Conservation (phyloP, 257 asterid species). For the Coffea eugenioides region DNA sequence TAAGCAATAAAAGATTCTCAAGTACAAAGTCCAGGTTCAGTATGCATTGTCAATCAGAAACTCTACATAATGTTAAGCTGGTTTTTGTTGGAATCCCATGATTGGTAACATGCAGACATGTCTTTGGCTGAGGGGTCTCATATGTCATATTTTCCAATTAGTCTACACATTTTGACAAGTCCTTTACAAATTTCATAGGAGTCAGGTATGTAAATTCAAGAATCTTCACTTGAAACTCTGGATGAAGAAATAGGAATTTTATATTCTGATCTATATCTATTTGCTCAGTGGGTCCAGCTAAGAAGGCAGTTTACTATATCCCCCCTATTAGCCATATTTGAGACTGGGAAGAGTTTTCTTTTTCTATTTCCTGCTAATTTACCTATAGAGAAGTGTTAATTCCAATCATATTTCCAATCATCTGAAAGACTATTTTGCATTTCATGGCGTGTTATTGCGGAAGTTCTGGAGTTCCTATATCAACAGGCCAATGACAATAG, state of each 20-base stretch:
- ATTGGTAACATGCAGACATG: not conserved
- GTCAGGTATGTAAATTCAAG: not conserved
- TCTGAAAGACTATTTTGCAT: slow-evolving; percentile 12
- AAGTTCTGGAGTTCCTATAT: slow-evolving; percentile 81
- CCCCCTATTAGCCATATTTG: not conserved
- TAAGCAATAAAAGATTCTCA: not conserved
- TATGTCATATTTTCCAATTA: not conserved
- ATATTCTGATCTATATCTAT: too few species aligned
- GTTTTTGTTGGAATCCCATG: not conserved
- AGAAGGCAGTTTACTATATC: too few species aligned
- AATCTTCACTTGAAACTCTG: not conserved
- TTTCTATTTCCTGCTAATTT: not conserved
- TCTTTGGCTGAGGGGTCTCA: not conserved
- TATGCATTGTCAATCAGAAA: not conserved
- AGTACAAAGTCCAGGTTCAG: not conserved
- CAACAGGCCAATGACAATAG: slow-evolving; percentile 73
- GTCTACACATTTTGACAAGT: not conserved
- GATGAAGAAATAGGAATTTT: not conserved
- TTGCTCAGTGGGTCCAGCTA: not conserved
- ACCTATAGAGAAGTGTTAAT: not conserved
- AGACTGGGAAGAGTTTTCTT: not conserved
- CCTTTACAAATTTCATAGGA: not conserved
- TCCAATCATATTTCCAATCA: not conserved
- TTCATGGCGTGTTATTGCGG: slow-evolving; percentile 11
- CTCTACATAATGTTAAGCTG: not conserved